Evolutionary conservation across 2,329 filamentous ascomycete genomes (phyloP).

Genomic region (Keithomyces neogunnii): DNA sequence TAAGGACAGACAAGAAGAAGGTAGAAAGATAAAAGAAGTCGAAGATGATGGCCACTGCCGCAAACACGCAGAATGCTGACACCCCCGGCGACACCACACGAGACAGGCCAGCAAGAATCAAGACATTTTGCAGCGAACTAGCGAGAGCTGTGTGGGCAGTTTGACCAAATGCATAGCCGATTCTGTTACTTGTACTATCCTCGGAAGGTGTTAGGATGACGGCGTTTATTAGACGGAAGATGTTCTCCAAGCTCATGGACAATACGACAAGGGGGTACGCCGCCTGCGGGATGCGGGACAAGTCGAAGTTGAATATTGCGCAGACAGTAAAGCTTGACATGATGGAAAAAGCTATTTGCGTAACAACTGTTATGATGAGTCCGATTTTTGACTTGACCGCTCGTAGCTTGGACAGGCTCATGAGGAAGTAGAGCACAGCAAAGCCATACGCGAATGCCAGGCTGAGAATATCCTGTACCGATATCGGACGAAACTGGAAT

Average conservation of each 20-base stretch:
- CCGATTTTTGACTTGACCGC: slow-evolving; percentile 71
- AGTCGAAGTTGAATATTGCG: slow-evolving; percentile 64
- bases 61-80: slow-evolving; percentile 67
- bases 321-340: slow-evolving; percentile 75
- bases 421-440: slow-evolving; percentile 55
- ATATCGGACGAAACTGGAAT: slow-evolving; percentile 71
- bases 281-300: slow-evolving; percentile 65
- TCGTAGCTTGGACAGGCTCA: slow-evolving; percentile 59
- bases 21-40: slow-evolving; percentile 73
- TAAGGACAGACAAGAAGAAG: slow-evolving; percentile 72
- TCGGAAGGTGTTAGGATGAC: slow-evolving; percentile 65
- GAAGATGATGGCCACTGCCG: slow-evolving; percentile 64
- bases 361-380: slow-evolving; percentile 60
- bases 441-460: slow-evolving; percentile 58
- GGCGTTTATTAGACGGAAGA: slow-evolving; percentile 69
- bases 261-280: slow-evolving; percentile 72
- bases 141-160: slow-evolving; percentile 62
- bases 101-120: slow-evolving; percentile 58
- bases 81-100: slow-evolving; percentile 61
- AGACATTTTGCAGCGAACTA: slow-evolving; percentile 59
- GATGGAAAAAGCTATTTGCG: slow-evolving; percentile 63
- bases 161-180: slow-evolving; percentile 66
- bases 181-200: slow-evolving; percentile 57
- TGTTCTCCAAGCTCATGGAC: slow-evolving; percentile 70
- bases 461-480: slow-evolving; percentile 53